Percentiles rank a stretch among this genome's conserved stretches.
Evolutionary conservation across 257 asterid genomes (phyloP).

Genomic region (Avicennia marina): DNA sequence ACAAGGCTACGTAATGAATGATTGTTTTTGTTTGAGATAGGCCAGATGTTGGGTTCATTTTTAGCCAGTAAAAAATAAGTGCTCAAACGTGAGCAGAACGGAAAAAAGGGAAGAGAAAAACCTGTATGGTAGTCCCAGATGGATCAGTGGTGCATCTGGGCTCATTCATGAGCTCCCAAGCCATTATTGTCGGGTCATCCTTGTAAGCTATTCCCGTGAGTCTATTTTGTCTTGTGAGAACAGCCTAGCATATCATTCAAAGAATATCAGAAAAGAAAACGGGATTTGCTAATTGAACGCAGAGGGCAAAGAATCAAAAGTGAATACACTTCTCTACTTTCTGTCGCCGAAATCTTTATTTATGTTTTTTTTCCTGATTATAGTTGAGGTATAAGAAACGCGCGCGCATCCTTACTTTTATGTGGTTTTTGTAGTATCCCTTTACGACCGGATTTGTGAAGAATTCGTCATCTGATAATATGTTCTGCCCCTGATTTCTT

Average conservation of each 20-base stretch:
- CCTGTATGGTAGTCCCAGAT: conserved; percentile 52
- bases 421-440: conserved; percentile 49
- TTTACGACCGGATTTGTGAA: conserved; percentile 43
- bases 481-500: conserved; percentile 32
- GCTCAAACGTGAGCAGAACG: background rate
- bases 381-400: too few relatives aligned
- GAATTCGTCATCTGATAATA: conserved; percentile 59
- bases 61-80: background rate
- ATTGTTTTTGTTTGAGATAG: too few relatives aligned
- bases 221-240: conserved; percentile 57
- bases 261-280: background rate
- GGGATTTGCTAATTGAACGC: too few relatives aligned
- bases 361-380: background rate
- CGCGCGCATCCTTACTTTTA: conserved; percentile 36
- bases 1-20: background rate
- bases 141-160: conserved; percentile 58
- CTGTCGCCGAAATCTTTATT: too few relatives aligned
- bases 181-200: conserved; percentile 70
- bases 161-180: conserved; percentile 89
- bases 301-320: too few relatives aligned
- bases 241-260: conserved; percentile 27
- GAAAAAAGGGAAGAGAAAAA: background rate
- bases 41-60: too few relatives aligned
- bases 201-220: conserved; percentile 48
- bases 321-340: too few relatives aligned